Base-by-base conservation (phyloP, 345 rosid species). In the Linum tenue region DNA sequence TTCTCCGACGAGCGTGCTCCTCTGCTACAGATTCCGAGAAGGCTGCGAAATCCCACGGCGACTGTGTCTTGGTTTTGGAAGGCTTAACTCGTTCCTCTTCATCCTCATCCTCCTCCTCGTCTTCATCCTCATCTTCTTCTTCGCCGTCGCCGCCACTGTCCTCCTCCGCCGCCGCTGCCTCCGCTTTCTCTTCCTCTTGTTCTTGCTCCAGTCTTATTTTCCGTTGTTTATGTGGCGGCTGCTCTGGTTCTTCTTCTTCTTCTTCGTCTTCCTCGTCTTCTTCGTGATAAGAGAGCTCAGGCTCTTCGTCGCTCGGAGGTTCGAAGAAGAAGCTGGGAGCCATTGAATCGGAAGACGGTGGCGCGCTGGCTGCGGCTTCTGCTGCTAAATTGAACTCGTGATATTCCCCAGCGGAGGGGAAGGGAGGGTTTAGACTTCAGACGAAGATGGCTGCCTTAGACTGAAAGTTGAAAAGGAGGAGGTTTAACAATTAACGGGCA, bases 31-130 rank as follows among this genome's bases (percentile, higher is more conserved):
- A 82, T 75, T 85, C 91, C 6, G 96, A 85, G 67, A 82, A 90
- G 10, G 90, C 73, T 57, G 88, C 85, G 62, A 94, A 90, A 71
- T 94, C 96, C 97, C 96, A 90, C 5, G 97, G 97, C 10, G 99
- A 90, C 57, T 88, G 97, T 3, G 70, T 71, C 58, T 73, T 77
- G 50, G 63, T 39, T 43, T 55, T 68, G 7, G 70, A 55, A 31
- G 73, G 64, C 41, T 69, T 77, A 48, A 9, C 80, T 12, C 63
- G 76, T 9, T 39, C 75, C 11, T 38, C 73, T 10, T 74, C 86
- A 4, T 64, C 78, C 4, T 48, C 75, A 1, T 67, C 76, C 40
- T 10, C 65, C 0, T 17, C 37, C 37, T 57, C 60, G 7, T 37
- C 38, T 5, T 35, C 59, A 43, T 43, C 50, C 6, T 43, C 50